Conservation (phyloP, 768 basidiomycete species). For the Cubamyces lactineus region DNA sequence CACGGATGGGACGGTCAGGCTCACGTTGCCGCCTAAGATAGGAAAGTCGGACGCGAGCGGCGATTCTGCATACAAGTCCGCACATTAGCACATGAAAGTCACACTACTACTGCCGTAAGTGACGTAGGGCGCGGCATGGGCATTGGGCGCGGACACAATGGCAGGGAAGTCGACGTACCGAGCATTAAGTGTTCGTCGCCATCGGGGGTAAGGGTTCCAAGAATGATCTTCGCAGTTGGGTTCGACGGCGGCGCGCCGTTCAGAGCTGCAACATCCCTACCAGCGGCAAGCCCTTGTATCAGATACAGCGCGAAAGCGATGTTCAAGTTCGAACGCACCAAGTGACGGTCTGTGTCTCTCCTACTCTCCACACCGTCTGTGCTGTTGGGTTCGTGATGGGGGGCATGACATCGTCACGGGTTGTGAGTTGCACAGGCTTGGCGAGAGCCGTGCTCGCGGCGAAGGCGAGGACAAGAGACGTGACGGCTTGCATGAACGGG, state of each 20-base stretch:
- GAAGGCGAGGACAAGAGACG: constrained; percentile 12
- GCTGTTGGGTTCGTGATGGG: constrained; percentile 44
- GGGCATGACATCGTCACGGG: constrained; percentile 36
- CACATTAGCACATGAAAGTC: not conserved
- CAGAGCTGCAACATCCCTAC: constrained; percentile 37
- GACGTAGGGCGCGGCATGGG: not conserved
- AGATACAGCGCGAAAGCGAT: not conserved
- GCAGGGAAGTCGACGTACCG: constrained; percentile 39
- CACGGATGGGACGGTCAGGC: constrained; percentile 45
- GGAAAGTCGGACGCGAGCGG: constrained; percentile 48
- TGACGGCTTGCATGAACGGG: constrained; percentile 2
- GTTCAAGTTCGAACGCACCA: constrained; percentile 39
- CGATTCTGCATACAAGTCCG: constrained; percentile 35
- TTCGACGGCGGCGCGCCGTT: constrained; percentile 38
- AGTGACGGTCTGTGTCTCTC: constrained; percentile 42
- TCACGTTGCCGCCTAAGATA: constrained; percentile 43
- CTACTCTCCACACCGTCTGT: constrained; percentile 42
- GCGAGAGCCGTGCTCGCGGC: constrained; percentile 14
- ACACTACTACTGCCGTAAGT: too few relatives aligned
- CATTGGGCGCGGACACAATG: not conserved
- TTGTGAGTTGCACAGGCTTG: constrained; percentile 12
- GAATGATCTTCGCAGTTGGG: constrained; percentile 42
- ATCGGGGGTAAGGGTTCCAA: constrained; percentile 44
- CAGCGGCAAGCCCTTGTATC: not conserved
- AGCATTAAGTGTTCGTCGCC: constrained; percentile 52